These are phyloP conservation scores for Sedum album DNA, from an alignment of 164 flowering plant genomes.

Conservation along the genomic window DNA sequence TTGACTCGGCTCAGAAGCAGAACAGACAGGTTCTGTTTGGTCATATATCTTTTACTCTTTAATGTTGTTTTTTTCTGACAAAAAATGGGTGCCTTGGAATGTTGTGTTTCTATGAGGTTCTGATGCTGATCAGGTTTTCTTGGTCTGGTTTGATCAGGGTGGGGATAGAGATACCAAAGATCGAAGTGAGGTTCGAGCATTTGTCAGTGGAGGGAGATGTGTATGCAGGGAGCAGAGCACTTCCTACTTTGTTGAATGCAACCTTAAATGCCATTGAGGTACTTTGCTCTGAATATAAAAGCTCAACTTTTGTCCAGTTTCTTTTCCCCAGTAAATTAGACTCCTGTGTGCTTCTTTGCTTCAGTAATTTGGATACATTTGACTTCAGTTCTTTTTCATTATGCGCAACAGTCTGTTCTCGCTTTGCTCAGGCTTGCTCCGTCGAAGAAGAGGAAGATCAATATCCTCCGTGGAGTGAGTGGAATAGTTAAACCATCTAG, in stretches of 20 bases:
- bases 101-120: background rate
- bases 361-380: background rate
- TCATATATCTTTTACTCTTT: too few species aligned
- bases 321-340: too few species aligned
- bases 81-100: too few species aligned
- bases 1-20: slow-evolving; percentile 16
- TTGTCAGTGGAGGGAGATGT: slow-evolving; percentile 25
- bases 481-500: slow-evolving; percentile 34
- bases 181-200: slow-evolving; percentile 29
- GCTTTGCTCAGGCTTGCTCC: slow-evolving; percentile 18
- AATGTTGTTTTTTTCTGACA: too few species aligned
- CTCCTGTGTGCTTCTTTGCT: too few species aligned
- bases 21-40: slow-evolving; percentile 14
- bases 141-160: slow-evolving; percentile 13
- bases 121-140: background rate
- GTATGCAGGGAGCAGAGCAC: slow-evolving; percentile 31
- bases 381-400: background rate
- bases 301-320: too few species aligned
- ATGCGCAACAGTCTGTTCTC: slow-evolving; percentile 15
- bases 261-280: slow-evolving; percentile 27
- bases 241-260: slow-evolving; percentile 30
- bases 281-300: background rate
- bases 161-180: slow-evolving; percentile 25
- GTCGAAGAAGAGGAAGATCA: slow-evolving; percentile 24
- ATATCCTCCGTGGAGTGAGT: slow-evolving; percentile 20